A percentile compares a stretch with the other conserved stretches of the same genome.
These are phyloP conservation scores for Colletotrichum viniferum DNA, from an alignment of 2,329 filamentous ascomycete species.

Conservation along the genomic window DNA sequence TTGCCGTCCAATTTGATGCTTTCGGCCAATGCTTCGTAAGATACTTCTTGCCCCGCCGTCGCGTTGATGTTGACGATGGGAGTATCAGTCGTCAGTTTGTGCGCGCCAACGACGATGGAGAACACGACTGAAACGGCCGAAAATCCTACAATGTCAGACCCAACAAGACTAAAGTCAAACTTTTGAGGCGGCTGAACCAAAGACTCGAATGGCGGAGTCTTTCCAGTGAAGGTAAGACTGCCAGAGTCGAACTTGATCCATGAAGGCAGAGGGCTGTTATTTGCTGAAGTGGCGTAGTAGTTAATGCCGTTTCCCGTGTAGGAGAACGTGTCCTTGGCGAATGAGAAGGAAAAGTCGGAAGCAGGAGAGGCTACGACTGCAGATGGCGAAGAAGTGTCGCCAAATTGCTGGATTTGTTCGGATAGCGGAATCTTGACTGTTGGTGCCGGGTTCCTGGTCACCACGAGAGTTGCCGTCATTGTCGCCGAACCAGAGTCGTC, in stretches of 20 bases:
- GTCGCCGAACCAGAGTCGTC: conserved; percentile 67
- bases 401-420: conserved; percentile 61
- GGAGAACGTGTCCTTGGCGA: conserved; percentile 67
- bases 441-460: conserved; percentile 64
- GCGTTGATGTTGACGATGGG: conserved; percentile 62
- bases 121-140: conserved; percentile 70
- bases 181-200: conserved; percentile 71
- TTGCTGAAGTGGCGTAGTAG: conserved; percentile 78
- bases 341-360: conserved; percentile 55
- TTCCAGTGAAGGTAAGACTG: conserved; percentile 72
- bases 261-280: conserved; percentile 83
- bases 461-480: conserved; percentile 72
- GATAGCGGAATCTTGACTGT: conserved; percentile 59
- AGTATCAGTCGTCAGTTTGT: conserved; percentile 69
- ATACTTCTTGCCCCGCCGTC: conserved; percentile 54
- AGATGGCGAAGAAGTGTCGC: conserved; percentile 63
- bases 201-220: conserved; percentile 67
- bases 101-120: conserved; percentile 72
- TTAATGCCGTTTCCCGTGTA: conserved; percentile 55
- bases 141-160: conserved; percentile 81
- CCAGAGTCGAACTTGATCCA: conserved; percentile 79
- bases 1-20: conserved; percentile 64
- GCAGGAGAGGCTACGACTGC: conserved; percentile 62
- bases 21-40: conserved; percentile 54
- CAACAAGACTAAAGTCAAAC: conserved; percentile 75